phyloP scores from a whole-genome alignment of 169 alveolate species.

The Plasmodium coatneyi region DNA sequence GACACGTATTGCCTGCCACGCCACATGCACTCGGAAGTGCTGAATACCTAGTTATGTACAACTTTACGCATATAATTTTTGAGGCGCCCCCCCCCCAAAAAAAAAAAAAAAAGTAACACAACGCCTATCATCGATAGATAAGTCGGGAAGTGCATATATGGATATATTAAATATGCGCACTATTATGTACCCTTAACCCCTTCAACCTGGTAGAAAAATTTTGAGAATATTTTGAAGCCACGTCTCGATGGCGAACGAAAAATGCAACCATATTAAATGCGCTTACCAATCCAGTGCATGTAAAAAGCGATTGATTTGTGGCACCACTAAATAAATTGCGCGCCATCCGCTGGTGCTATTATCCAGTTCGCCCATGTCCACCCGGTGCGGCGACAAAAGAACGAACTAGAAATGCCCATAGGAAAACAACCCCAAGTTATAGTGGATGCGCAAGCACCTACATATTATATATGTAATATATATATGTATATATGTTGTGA shows the following conservation, averaged over 20 bases:
- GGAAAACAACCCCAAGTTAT: background rate
- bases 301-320: background rate
- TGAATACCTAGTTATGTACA: no score
- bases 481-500: background rate
- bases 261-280: background rate
- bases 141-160: background rate
- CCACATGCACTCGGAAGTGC: background rate
- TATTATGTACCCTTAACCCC: background rate
- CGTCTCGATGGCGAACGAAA: background rate
- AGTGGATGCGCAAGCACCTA: background rate
- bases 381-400: background rate
- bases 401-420: background rate
- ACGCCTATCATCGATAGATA: no score
- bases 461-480: background rate
- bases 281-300: background rate
- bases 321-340: background rate
- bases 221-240: background rate
- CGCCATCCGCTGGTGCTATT: background rate
- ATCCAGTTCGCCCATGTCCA: background rate
- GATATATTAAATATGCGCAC: background rate
- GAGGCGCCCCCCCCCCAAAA: background rate
- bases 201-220: background rate
- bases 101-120: background rate
- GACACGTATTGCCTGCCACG: background rate
- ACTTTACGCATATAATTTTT: background rate